phyloP scores from a whole-genome alignment of 208 protist species.

The Vickermania spadyakhi region DNA sequence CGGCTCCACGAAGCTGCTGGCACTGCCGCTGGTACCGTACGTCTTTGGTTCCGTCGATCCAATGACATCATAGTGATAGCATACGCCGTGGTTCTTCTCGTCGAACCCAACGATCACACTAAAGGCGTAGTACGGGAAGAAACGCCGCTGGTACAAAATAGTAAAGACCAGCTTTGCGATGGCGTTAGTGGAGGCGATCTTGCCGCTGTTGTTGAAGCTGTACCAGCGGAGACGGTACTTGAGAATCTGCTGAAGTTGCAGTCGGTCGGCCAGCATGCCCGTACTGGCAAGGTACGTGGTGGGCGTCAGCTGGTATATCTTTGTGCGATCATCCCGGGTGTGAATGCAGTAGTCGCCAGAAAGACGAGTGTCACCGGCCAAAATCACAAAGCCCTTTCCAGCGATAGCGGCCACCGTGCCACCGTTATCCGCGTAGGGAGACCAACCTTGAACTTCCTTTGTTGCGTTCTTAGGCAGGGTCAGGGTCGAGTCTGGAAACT shows the following conservation, averaged over 20 bases:
- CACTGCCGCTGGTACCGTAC: constrained; percentile 92
- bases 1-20: constrained; percentile 93
- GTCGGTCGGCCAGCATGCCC: constrained; percentile 96
- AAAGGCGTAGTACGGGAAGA: constrained; percentile 99
- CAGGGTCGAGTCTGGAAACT: constrained; percentile 53
- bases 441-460: constrained; percentile 74
- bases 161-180: constrained; percentile 97
- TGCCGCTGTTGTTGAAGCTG: constrained; percentile 90
- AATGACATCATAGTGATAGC: constrained; percentile 98
- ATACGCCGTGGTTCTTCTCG: constrained; percentile 90
- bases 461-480: constrained; percentile 60
- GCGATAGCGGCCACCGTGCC: constrained; percentile 94
- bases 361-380: constrained; percentile 97
- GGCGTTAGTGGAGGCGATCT: constrained; percentile 84
- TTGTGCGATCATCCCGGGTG: constrained; percentile 89
- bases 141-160: constrained; percentile 96
- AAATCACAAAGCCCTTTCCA: constrained; percentile 94
- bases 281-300: constrained; percentile 89
- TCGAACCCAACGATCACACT: constrained; percentile 97
- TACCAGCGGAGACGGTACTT: constrained; percentile 91
- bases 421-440: constrained; percentile 93
- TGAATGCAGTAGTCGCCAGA: constrained; percentile 96
- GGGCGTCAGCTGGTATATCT: constrained; percentile 92
- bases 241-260: constrained; percentile 95
- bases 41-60: constrained; percentile 93